Conservation (phyloP, 1,284 basidiomycete genomes). For the Apiotrichum akiyoshidainum region DNA sequence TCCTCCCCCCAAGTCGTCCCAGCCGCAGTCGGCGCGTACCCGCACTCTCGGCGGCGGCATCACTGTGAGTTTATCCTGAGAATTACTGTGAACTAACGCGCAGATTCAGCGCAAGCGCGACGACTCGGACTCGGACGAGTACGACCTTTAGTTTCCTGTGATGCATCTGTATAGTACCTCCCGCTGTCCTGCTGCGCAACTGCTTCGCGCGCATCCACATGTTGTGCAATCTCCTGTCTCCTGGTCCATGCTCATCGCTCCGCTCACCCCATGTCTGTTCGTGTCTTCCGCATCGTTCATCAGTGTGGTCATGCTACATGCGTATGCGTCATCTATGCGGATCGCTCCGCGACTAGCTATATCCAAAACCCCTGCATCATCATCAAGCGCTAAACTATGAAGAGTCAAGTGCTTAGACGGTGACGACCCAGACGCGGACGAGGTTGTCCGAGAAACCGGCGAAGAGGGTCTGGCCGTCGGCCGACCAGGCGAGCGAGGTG, state of each 20-base stretch:
- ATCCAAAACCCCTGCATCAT: conserved; percentile 6
- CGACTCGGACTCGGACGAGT: conserved; percentile 51
- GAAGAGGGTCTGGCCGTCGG: conserved; percentile 95
- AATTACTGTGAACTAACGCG: background rate
- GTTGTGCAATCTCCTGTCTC: too few species aligned
- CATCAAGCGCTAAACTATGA: conserved; percentile 17
- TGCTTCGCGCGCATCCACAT: too few species aligned
- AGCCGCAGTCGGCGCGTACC: conserved; percentile 33
- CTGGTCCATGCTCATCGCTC: too few species aligned
- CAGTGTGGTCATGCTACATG: background rate
- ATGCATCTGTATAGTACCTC: background rate
- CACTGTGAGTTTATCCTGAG: conserved; percentile 35
- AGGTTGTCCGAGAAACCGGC: conserved; percentile 90
- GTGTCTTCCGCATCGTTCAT: background rate
- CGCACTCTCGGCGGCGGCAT: conserved; percentile 47
- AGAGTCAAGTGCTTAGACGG: conserved; percentile 39
- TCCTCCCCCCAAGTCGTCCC: conserved; percentile 27
- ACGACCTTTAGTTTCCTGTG: conserved; percentile 38
- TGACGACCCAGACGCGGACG: conserved; percentile 88
- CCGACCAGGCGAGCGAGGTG: conserved; percentile 97
- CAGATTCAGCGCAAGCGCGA: conserved; percentile 51
- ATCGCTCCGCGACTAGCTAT: background rate
- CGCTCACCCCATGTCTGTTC: too few species aligned
- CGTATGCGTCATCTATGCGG: background rate
- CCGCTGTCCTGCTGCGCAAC: too few species aligned